Conservation (phyloP, 208 protist genomes). For the Acanthamoeba sp. region DNA sequence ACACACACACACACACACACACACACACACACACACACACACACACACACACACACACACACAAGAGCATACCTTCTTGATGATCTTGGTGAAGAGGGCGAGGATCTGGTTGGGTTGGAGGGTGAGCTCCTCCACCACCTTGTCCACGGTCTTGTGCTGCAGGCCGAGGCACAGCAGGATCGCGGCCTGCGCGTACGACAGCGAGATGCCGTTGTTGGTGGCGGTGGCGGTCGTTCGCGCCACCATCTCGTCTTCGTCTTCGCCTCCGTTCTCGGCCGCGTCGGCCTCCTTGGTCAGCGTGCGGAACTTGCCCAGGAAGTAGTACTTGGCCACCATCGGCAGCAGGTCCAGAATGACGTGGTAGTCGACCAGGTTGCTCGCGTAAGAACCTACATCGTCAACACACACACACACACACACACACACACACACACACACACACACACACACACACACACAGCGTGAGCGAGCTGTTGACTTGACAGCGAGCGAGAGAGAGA, state of each 20-base stretch:
- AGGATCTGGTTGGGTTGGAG: slow-evolving; percentile 81
- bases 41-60: not conserved
- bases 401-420: not conserved
- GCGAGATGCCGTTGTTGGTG: slow-evolving; percentile 81
- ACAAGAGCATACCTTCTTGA: slow-evolving; percentile 67
- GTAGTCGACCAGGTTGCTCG: slow-evolving; percentile 96
- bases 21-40: not conserved
- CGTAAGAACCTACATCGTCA: slow-evolving; percentile 89
- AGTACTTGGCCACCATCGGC: slow-evolving; percentile 93
- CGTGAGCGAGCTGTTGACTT: not conserved
- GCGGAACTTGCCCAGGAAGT: slow-evolving; percentile 90
- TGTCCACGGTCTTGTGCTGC: slow-evolving; percentile 89
- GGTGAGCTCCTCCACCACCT: slow-evolving; percentile 79
- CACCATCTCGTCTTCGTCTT: not conserved
- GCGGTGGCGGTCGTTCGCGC: not conserved
- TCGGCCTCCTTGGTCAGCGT: slow-evolving; percentile 42
- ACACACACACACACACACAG: no score
- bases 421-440: no score
- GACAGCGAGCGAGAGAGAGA: no score
- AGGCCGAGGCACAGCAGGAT: slow-evolving; percentile 96
- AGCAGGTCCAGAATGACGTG: slow-evolving; percentile 97
- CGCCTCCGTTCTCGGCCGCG: not conserved
- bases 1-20: not conserved
- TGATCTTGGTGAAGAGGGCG: slow-evolving; percentile 85
- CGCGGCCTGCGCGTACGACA: slow-evolving; percentile 94